phyloP scores from a whole-genome alignment of 2,329 filamentous ascomycete genomes.

The Aspergillus transmontanensis region DNA sequence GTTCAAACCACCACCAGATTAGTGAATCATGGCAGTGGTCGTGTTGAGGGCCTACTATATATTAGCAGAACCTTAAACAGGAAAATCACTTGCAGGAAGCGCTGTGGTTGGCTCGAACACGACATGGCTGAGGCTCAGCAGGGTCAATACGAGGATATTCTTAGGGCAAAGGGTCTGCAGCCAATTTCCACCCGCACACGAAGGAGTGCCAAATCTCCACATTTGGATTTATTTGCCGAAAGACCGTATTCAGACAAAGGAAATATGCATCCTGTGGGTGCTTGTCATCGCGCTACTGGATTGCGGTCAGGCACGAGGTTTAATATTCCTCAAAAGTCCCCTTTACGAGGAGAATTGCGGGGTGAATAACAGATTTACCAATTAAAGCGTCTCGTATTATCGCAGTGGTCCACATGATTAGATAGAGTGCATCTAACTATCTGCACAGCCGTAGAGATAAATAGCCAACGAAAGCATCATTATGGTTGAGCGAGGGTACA shows the following conservation, averaged over 20 bases:
- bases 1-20: background rate
- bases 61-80: background rate
- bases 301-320: background rate
- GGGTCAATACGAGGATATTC: constrained; percentile 2
- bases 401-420: background rate
- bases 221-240: background rate
- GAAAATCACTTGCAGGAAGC: background rate
- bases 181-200: background rate
- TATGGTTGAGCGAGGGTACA: background rate
- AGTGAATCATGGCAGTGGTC: background rate
- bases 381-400: background rate
- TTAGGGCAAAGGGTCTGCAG: background rate
- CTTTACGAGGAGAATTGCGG: background rate
- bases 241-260: background rate
- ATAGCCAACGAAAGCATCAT: background rate
- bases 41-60: background rate
- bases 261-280: background rate
- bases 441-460: background rate
- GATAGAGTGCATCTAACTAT: background rate
- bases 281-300: background rate
- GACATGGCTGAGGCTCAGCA: background rate
- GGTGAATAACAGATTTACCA: background rate
- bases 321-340: background rate
- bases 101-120: background rate
- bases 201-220: background rate